These are phyloP conservation scores for Malus hybrid DNA, from an alignment of 331 rosid species.

Conservation along the genomic window DNA sequence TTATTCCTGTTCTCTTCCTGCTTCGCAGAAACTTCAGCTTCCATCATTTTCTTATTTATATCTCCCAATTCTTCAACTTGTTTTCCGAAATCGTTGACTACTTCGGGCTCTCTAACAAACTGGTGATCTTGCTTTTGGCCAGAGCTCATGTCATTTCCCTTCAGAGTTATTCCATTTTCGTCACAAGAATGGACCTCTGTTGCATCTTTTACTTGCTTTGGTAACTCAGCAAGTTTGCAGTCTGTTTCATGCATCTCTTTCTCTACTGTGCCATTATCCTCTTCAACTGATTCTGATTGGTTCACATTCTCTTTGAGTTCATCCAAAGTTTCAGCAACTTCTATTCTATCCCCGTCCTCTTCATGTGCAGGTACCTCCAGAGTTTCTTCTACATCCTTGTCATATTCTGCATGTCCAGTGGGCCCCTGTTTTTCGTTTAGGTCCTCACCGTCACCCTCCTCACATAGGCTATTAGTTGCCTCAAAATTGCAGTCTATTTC, in stretches of 20 bases:
- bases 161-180: constrained; percentile 12
- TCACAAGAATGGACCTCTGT: constrained; percentile 16
- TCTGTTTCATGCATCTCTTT: constrained; percentile 30
- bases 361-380: constrained; percentile 23
- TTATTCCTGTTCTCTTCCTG: constrained; percentile 27
- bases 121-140: constrained; percentile 28
- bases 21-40: constrained; percentile 29
- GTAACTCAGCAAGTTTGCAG: constrained; percentile 18
- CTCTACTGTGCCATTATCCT: constrained; percentile 23
- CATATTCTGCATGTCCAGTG: constrained; percentile 7
- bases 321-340: constrained; percentile 20
- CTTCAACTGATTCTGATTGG: constrained; percentile 25
- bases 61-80: constrained; percentile 35
- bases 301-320: constrained; percentile 26
- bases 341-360: constrained; percentile 12
- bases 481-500: constrained; percentile 26
- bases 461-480: constrained; percentile 24
- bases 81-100: constrained; percentile 23
- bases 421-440: constrained; percentile 19
- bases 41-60: constrained; percentile 17
- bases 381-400: constrained; percentile 24
- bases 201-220: constrained; percentile 17
- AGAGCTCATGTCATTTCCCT: constrained; percentile 24
- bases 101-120: constrained; percentile 20
- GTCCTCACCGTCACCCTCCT: constrained; percentile 36